These are phyloP conservation scores for Aulographum hederae DNA, from an alignment of 2,329 filamentous ascomycete genomes.

Conservation along the genomic window DNA sequence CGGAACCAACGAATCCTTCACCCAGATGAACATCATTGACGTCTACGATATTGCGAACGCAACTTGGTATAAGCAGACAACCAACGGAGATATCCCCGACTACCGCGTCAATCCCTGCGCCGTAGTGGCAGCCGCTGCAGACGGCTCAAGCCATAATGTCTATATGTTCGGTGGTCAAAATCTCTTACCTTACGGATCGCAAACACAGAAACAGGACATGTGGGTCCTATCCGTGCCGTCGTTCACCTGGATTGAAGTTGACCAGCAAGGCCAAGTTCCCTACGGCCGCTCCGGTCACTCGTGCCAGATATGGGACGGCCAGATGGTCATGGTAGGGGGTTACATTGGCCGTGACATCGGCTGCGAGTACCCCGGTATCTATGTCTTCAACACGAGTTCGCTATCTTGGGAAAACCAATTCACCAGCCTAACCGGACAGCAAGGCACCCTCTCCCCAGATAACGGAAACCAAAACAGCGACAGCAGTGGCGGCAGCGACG, in stretches of 20 bases:
- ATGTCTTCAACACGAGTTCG: slow-evolving; percentile 58
- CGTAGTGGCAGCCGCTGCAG: slow-evolving; percentile 52
- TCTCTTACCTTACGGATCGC: slow-evolving; percentile 39
- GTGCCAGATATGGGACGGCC: slow-evolving; percentile 61
- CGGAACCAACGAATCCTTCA: slow-evolving; percentile 48
- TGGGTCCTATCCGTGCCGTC: slow-evolving; percentile 67
- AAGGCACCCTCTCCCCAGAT: too few relatives aligned
- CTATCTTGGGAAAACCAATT: slow-evolving; percentile 54
- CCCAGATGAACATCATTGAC: slow-evolving; percentile 54
- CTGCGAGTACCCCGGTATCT: slow-evolving; percentile 52
- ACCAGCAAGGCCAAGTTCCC: slow-evolving; percentile 28
- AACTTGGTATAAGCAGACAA: slow-evolving; percentile 58
- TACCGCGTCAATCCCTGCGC: slow-evolving; percentile 50
- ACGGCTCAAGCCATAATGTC: slow-evolving; percentile 58
- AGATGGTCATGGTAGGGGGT: slow-evolving; percentile 65
- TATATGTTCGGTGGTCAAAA: slow-evolving; percentile 68
- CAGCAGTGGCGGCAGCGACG: slow-evolving; percentile 7
- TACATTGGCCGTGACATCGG: slow-evolving; percentile 40
- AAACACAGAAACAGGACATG: slow-evolving; percentile 49
- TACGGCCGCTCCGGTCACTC: slow-evolving; percentile 52
- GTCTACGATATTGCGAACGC: slow-evolving; percentile 59
- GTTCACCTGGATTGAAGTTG: slow-evolving; percentile 61
- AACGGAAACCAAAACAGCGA: slow-evolving; percentile 4
- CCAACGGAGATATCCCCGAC: slow-evolving; percentile 38
- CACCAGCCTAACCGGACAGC: slow-evolving; percentile 31